Conservation (phyloP, 139 green algal genomes). For the Bryopsis sp. region DNA sequence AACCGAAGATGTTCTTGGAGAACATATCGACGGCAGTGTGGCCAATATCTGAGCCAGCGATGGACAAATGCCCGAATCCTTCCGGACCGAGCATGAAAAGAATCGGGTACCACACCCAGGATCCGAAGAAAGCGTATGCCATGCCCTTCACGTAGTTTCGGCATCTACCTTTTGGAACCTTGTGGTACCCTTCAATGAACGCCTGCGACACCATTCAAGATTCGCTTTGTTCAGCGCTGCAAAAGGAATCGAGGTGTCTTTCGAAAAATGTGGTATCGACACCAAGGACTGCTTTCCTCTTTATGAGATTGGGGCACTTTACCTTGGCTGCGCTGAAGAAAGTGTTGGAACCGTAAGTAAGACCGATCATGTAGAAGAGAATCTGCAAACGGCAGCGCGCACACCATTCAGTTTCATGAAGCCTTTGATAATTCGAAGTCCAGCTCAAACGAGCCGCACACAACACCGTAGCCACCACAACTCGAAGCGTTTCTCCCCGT, state of each 20-base stretch:
- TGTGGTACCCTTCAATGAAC: conserved; percentile 48
- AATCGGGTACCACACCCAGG: conserved; percentile 41
- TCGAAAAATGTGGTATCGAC: too few relatives aligned
- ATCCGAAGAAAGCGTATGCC: conserved; percentile 37
- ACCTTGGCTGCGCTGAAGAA: conserved; percentile 44
- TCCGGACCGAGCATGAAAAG: conserved; percentile 45
- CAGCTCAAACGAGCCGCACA: too few relatives aligned
- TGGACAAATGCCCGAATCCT: conserved; percentile 33
- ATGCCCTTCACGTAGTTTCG: conserved; percentile 30
- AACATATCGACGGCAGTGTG: conserved; percentile 39
- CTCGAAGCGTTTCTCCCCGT: too few relatives aligned
- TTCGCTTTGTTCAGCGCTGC: too few relatives aligned
- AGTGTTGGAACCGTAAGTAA: conserved; percentile 38
- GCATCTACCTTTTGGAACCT: conserved; percentile 44
- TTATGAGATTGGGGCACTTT: background rate
- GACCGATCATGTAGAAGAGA: conserved; percentile 39
- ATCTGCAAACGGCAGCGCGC: conserved; percentile 12
- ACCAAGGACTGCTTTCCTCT: background rate
- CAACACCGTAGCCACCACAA: too few relatives aligned
- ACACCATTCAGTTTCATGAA: too few relatives aligned
- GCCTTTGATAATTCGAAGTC: too few relatives aligned
- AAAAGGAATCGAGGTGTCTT: too few relatives aligned
- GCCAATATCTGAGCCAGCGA: conserved; percentile 25
- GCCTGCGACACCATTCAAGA: conserved; percentile 19
- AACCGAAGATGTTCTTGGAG: conserved; percentile 40